These are phyloP conservation scores for Immersiporthe knoxdaviesiana DNA, from an alignment of 2,329 filamentous ascomycete species.

Conservation along the genomic window DNA sequence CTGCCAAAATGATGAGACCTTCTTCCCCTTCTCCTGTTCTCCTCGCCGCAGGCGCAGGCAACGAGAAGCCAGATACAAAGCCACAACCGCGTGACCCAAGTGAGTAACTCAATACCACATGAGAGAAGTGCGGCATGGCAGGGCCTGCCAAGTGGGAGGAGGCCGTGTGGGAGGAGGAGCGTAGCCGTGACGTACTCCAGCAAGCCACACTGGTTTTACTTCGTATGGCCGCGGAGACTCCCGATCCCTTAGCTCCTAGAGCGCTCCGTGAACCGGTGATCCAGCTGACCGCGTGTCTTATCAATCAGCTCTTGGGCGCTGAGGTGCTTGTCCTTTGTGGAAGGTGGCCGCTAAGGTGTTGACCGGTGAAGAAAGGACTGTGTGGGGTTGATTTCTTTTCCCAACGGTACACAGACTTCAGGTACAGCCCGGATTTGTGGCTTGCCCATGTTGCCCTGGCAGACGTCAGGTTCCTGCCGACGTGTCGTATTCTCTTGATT, in stretches of 20 bases:
- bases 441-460: slow-evolving; percentile 18
- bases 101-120: slow-evolving; percentile 26
- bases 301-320: slow-evolving; percentile 20
- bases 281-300: slow-evolving; percentile 17
- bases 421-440: slow-evolving; percentile 2
- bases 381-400: slow-evolving; percentile 15
- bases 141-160: slow-evolving; percentile 13
- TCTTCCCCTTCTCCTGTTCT: background rate
- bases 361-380: slow-evolving; percentile 16
- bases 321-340: slow-evolving; percentile 5
- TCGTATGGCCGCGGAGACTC: background rate
- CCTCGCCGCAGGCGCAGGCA: background rate
- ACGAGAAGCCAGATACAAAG: slow-evolving; percentile 9
- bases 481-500: background rate
- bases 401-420: slow-evolving; percentile 7
- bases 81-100: slow-evolving; percentile 26
- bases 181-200: background rate
- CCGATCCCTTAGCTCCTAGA: background rate
- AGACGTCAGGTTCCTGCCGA: slow-evolving; percentile 14
- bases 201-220: background rate
- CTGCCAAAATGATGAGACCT: slow-evolving; percentile 10
- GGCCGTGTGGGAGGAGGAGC: background rate
- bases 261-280: background rate
- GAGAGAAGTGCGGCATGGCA: slow-evolving; percentile 14
- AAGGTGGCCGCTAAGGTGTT: slow-evolving; percentile 10